phyloP scores from a whole-genome alignment of 2,329 filamentous ascomycete genomes.

The Annulohypoxylon truncatum region DNA sequence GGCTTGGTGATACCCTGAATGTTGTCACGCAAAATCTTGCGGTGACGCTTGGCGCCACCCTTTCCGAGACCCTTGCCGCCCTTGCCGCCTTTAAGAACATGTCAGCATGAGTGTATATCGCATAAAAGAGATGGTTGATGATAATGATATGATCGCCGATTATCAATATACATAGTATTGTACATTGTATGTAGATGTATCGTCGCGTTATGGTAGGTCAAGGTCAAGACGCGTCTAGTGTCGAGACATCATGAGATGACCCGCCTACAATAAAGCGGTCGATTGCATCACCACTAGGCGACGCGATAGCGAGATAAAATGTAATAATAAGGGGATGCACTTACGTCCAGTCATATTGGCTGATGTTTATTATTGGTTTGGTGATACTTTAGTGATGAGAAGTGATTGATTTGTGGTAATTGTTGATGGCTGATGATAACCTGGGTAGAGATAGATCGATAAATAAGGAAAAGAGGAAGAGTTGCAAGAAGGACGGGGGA shows the following conservation, averaged over 20 bases:
- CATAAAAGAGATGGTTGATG: not conserved
- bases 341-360: conserved; percentile 80
- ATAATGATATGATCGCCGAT: not conserved
- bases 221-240: conserved; percentile 48
- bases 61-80: conserved; percentile 43
- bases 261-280: conserved; percentile 42
- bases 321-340: conserved; percentile 53
- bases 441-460: conserved; percentile 41
- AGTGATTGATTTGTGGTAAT: conserved; percentile 41
- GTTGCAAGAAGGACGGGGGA: conserved; percentile 3
- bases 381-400: conserved; percentile 48
- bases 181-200: conserved; percentile 3
- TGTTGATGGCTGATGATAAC: conserved; percentile 48
- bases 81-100: conserved; percentile 55
- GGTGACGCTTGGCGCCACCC: conserved; percentile 98
- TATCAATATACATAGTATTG: conserved; percentile 4
- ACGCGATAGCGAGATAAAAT: conserved; percentile 35
- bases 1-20: conserved; percentile 99
- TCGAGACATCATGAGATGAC: conserved; percentile 32
- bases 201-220: conserved; percentile 31
- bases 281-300: conserved; percentile 2
- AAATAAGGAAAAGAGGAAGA: conserved; percentile 38
- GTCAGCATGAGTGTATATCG: conserved; percentile 55
- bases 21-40: conserved; percentile 99
- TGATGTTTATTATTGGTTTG: conserved; percentile 46